Evolutionary conservation across 176 grass and related monocot genomes (phyloP).

Genomic region (Oryza meyeriana): DNA sequence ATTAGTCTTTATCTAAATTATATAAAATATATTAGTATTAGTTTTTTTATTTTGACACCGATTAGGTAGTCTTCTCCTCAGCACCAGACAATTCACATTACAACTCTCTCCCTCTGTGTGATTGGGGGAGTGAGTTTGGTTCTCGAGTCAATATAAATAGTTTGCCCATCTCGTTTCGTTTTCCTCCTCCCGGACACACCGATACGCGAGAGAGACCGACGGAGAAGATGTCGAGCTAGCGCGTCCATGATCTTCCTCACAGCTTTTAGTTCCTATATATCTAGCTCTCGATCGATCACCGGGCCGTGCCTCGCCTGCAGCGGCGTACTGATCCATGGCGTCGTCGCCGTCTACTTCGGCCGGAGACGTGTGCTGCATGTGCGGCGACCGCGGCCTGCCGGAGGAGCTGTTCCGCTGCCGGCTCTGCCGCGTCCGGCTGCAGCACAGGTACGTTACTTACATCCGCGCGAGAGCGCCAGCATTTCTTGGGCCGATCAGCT

Average conservation of each 20-base stretch:
- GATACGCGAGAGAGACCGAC: slow-evolving; percentile 13
- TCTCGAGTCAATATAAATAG: slow-evolving; percentile 26
- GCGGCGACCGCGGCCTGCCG: slow-evolving; percentile 75
- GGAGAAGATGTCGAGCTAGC: neutral
- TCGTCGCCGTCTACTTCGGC: neutral
- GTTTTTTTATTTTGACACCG: no score
- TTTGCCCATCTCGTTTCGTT: neutral
- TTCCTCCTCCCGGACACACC: neutral
- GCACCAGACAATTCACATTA: slow-evolving; percentile 18
- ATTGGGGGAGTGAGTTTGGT: no score
- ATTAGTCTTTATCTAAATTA: no score
- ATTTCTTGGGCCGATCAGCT: neutral
- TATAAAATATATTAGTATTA: no score
- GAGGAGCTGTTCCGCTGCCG: slow-evolving; percentile 76
- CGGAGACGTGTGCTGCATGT: slow-evolving; percentile 87
- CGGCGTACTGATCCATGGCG: neutral
- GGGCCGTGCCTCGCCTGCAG: neutral
- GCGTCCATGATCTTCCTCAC: slow-evolving; percentile 1
- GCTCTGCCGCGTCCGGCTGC: slow-evolving; percentile 62
- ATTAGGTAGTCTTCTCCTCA: neutral
- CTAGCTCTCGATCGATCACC: neutral
- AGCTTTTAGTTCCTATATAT: neutral
- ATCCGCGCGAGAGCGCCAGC: neutral
- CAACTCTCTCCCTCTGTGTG: neutral
- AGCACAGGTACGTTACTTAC: slow-evolving; percentile 60